Base-by-base conservation (phyloP, 2,329 filamentous ascomycete genomes). In the Thelonectria olida region DNA sequence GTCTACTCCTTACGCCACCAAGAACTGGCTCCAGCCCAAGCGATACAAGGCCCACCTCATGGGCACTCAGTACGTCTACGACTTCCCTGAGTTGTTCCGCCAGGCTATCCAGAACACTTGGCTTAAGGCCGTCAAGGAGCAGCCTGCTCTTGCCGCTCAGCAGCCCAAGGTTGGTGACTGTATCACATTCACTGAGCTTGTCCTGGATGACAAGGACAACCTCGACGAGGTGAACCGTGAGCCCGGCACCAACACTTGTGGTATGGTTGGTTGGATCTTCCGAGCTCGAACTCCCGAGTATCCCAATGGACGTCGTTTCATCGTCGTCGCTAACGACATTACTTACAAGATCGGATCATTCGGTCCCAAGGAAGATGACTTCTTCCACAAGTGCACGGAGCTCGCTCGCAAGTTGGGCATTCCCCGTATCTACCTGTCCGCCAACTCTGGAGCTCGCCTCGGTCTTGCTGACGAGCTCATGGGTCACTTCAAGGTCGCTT, bases 321-420 rank as follows among this genome's bases (percentile, higher is more conserved):
- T 99, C 76, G 92, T 99, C 67, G 90, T 99, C 65, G 94, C 96
- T 85, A 99, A 99, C 85, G 96, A 99, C 75, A 99, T 99, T 78
- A 99, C 96, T 17, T 98, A 93, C 87, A 96, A 96, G 85, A 99
- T 98, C 77, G 96, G 96, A 74, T 97, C 93, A 2, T 99, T 99
- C 77, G 96, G 96, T 53, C 96, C 96, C 39, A 90, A 91, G 80
- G 96, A 99, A 82, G 96, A 99, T 80, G 91, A 92, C 72, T 99
- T 97, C 88, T 99, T 99, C 89, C 87, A 96, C 85, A 97, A 98
- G 86, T 99, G 96, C 83, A 98, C 96, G 9, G 94, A 99, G 80
- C 85, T 97, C 68, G 96, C 96, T 64, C 90, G 94, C 72, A 95
- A 93, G 84, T 85, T 97, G 64, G 96, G 96, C 38, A 97, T 99